Base-by-base conservation (phyloP, 1,284 basidiomycete genomes). In the Schizophyllum commune region DNA sequence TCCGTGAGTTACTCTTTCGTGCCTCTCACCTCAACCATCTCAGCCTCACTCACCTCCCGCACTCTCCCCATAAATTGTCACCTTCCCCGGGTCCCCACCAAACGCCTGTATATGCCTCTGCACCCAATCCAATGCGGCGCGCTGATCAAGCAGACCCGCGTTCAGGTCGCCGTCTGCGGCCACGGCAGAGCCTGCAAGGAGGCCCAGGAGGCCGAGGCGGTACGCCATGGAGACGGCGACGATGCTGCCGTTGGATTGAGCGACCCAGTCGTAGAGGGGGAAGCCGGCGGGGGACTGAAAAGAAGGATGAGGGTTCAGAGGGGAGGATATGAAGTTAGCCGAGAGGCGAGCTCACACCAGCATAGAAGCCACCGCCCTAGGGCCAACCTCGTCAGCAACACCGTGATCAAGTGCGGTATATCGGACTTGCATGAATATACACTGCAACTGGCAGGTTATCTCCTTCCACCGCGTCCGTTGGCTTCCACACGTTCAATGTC, bases 261-360 rank as follows among this genome's bases (percentile, higher is more conserved):
- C 69, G n/a, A 81, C 77, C 78, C 77, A 79, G 60, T 78, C 74
- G 63, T 78, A 77, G 59, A 80, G 67, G 11, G 78, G 79, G 60
- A 78, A 80, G 5, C 74, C 75, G 69, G 74, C 72, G 19, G 75
- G 70, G 54, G 72, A 72, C 77, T 78, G 52, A 0, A n/a, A 4
- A 47, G 27, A 22, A 9, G 58, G 22, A 39, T 17, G 8, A 52
- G 21, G 20, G 15, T 39, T 4, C n/a, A 17, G 13, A 17, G 9
- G 17, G 9, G 32, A 27, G 52, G 32, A n/a, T n/a, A n/a, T n/a
- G n/a, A n/a, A n/a, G n/a, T n/a, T n/a, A n/a, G n/a, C n/a, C n/a
- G n/a, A n/a, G n/a, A n/a, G n/a, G n/a, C n/a, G n/a, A n/a, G n/a
- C n/a, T n/a, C n/a, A n/a, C n/a, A n/a, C 69, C 69, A 20, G 64